A percentile compares a stretch with the other conserved stretches of the same genome.
Conservation (phyloP, 768 basidiomycete genomes). For the Termitomyces sp. region DNA sequence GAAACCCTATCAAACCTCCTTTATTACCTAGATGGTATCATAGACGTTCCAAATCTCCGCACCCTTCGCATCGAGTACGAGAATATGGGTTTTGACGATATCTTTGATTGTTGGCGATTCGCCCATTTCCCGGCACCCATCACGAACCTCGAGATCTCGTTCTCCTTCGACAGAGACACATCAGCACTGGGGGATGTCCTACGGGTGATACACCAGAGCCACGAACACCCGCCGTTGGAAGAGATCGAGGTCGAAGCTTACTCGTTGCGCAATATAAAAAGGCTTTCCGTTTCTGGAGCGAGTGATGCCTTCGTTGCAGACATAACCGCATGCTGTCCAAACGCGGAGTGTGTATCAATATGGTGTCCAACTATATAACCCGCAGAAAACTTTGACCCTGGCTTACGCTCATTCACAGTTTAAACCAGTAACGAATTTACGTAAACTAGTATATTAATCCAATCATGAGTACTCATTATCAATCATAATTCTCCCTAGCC, state of each 20-base stretch:
- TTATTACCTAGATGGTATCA: conserved; percentile 14
- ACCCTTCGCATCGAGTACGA: conserved; percentile 18
- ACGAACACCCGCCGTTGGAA: not conserved
- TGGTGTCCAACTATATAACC: not conserved
- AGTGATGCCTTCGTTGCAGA: conserved; percentile 7
- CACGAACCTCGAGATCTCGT: conserved; percentile 16
- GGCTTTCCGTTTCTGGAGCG: not conserved
- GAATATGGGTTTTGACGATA: conserved; percentile 16
- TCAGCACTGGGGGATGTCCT: not conserved
- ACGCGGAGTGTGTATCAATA: not conserved
- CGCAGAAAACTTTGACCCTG: too few relatives aligned
- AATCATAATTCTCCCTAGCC: not conserved
- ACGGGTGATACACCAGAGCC: not conserved
- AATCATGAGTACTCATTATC: not conserved
- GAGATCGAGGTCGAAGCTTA: not conserved
- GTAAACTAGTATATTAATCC: not conserved
- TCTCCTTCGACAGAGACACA: conserved; percentile 4
- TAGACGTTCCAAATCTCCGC: conserved; percentile 16
- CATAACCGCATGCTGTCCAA: conserved; percentile 5
- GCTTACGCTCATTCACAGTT: not conserved
- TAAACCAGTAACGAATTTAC: not conserved
- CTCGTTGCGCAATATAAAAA: conserved; percentile 1
- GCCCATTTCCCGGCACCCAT: conserved; percentile 17
- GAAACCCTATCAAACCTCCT: conserved; percentile 17
- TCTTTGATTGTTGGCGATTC: conserved; percentile 18